Evolutionary conservation across 139 green algal genomes (phyloP), one percentile per base, ranked within the genome.

Genomic region (Edaphochlamys debaryana): DNA sequence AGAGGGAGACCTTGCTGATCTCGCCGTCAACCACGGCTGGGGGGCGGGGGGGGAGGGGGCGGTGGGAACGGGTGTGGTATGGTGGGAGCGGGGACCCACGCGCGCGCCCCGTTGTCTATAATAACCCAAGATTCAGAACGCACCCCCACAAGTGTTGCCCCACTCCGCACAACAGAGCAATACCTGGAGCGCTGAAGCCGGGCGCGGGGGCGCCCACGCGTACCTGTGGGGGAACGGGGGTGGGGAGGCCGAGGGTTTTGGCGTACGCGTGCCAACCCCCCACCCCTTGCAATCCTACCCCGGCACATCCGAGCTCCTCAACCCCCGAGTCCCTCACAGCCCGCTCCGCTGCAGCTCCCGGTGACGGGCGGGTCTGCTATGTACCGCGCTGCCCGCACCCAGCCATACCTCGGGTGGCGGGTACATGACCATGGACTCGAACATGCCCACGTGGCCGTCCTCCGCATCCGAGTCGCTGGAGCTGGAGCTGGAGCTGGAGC

Each of bases 11-110:
- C 60, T 81, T 63, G 56, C 40, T 41, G 75, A 81, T 81, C 75
- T 81, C 75, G 60, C 75, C 75, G n/a, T 81, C 75, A 5, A 81
- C 75, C 30, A 81, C 75, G 1, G 75, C 75, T 81, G 60, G 60
- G 29, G 27, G 42, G 69, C 37, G n/a, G n/a, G n/a, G n/a, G n/a
- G n/a, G n/a, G n/a, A n/a, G n/a, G n/a, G n/a, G n/a, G n/a, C n/a
- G n/a, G n/a, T n/a, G n/a, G n/a, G n/a, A n/a, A n/a, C n/a, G n/a
- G n/a, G n/a, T n/a, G n/a, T n/a, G n/a, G n/a, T n/a, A n/a, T n/a
- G n/a, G n/a, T n/a, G n/a, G n/a, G n/a, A n/a, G n/a, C n/a, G n/a
- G n/a, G n/a, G n/a, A n/a, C n/a, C n/a, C n/a, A n/a, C n/a, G n/a
- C n/a, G n/a, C n/a, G n/a, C n/a, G n/a, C n/a, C n/a, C n/a, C n/a